Evolutionary conservation across 805 yeast genomes (phyloP), one percentile per base, ranked within the genome.

Genomic region (Hanseniaspora singularis): DNA sequence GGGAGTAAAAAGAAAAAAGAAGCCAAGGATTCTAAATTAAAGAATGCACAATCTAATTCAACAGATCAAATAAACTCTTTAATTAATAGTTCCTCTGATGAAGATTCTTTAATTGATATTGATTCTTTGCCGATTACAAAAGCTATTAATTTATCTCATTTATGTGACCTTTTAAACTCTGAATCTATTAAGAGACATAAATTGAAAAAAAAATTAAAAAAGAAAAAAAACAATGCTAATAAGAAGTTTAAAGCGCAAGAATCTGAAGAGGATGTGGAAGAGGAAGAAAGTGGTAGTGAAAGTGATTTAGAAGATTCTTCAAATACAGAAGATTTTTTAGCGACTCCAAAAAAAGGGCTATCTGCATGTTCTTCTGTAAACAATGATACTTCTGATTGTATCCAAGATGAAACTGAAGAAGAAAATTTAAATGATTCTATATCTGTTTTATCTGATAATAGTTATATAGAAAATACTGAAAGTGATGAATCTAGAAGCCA

Each of bases 61-160:
- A n/a, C n/a, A n/a, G n/a, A n/a, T n/a, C n/a, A n/a, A n/a, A n/a
- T n/a, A n/a, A n/a, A n/a, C n/a, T n/a, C n/a, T n/a, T n/a, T n/a
- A n/a, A n/a, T n/a, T n/a, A n/a, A n/a, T n/a, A n/a, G n/a, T n/a
- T 30, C 15, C 14, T 19, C 38, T 6, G 26, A 33, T 33, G 38
- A 33, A 3, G 14, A 33, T 11, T 19, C 15, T 33, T 15, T 15
- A 15, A 14, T 44, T 30, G 48, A 44, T 16, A 44, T 44, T n/a
- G 39, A 44, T 22, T 37, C 38, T 12, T 37, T 44, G 27, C 48
- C 48, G 30, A 34, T 44, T 23, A 44, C 48, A 2, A 44, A 44
- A 26, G 32, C 48, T 5, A 44, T 44, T 8, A 44, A 44, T 31
- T 16, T 44, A n/a, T 44, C 48, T 23, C 48, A 44, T 24, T 12